Evolutionary conservation across 306 rosid genomes (phyloP).

Genomic region (Carpinus fangiana): DNA sequence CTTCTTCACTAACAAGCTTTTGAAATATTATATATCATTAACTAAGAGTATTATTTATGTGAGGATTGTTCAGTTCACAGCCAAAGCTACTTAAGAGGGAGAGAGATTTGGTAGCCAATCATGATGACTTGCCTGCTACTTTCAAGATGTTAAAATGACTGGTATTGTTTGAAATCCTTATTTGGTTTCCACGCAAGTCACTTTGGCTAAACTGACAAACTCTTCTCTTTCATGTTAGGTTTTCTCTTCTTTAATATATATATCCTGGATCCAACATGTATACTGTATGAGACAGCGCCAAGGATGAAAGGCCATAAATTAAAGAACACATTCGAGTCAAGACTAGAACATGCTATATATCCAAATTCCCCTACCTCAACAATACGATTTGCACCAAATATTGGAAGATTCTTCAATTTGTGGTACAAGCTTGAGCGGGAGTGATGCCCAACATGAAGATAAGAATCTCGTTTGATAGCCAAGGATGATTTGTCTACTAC

Average conservation of each 20-base stretch:
- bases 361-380: too few species aligned
- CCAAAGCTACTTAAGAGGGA: too few species aligned
- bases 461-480: slow-evolving; percentile 36
- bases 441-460: slow-evolving; percentile 26
- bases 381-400: too few species aligned
- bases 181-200: slow-evolving; percentile 20
- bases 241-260: neutral
- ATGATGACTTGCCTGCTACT: slow-evolving; percentile 31
- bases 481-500: slow-evolving; percentile 30
- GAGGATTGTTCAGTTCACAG: too few species aligned
- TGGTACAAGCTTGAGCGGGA: neutral
- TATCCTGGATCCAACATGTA: too few species aligned
- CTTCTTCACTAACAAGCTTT: neutral
- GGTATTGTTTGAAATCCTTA: neutral
- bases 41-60: too few species aligned
- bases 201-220: slow-evolving; percentile 32
- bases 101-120: slow-evolving; percentile 27
- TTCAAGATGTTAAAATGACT: neutral
- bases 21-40: too few species aligned
- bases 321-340: too few species aligned
- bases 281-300: too few species aligned
- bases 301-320: too few species aligned
- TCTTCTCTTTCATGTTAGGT: slow-evolving; percentile 29
- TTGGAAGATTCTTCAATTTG: too few species aligned
- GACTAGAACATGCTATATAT: too few species aligned